A percentile compares a stretch with the other conserved stretches of the same genome.
Conservation (phyloP, 129 eudicot species). For the Gnaphalium uliginosum region DNA sequence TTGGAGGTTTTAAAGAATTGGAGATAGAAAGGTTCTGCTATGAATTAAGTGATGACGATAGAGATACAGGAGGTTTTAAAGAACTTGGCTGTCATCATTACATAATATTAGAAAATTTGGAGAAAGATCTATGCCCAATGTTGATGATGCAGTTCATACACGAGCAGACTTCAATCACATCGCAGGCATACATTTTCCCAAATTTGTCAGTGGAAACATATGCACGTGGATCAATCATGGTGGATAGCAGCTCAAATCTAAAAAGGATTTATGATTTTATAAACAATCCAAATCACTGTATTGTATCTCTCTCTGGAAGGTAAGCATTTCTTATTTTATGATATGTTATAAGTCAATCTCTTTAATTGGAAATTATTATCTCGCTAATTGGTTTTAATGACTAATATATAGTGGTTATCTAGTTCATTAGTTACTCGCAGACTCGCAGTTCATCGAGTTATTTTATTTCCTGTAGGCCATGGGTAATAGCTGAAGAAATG, state of each 20-base stretch:
- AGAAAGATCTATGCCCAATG: constrained; percentile 50
- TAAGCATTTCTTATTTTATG: constrained; percentile 16
- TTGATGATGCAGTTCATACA: constrained; percentile 50
- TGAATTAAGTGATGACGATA: constrained; percentile 35
- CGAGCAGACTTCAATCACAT: constrained; percentile 44
- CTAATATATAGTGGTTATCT: not conserved
- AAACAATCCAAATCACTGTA: constrained; percentile 55
- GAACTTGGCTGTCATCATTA: constrained; percentile 31
- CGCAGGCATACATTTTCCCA: constrained; percentile 57
- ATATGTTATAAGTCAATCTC: not conserved
- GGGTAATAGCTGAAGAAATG: constrained; percentile 51
- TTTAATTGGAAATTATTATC: not conserved
- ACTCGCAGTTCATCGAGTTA: not conserved
- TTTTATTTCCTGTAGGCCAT: constrained; percentile 52
- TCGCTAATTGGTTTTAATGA: not conserved
- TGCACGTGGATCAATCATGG: constrained; percentile 60
- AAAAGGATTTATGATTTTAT: constrained; percentile 48
- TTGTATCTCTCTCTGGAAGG: constrained; percentile 74
- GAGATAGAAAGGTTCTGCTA: constrained; percentile 22
- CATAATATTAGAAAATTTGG: constrained; percentile 59
- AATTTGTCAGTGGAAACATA: constrained; percentile 40
- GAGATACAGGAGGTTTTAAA: constrained; percentile 51
- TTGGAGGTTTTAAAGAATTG: not conserved
- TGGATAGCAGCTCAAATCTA: constrained; percentile 38
- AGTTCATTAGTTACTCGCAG: not conserved